Conservation (phyloP, 306 rosid species). For the Calophaca sinica region DNA sequence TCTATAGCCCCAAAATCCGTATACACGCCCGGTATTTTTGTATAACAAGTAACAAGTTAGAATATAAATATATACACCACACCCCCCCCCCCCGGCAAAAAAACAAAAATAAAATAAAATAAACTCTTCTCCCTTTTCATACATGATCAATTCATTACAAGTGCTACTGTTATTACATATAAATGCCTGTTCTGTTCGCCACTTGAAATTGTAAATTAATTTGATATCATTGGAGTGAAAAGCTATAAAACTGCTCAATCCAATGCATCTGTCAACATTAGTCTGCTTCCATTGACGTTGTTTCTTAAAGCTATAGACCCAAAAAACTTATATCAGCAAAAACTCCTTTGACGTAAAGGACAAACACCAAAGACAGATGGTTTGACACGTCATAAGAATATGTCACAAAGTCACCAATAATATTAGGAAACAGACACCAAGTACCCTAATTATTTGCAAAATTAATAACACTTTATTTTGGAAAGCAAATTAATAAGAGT, state of each 20-base stretch:
- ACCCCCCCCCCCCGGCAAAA: too few relatives aligned
- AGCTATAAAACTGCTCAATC: background rate
- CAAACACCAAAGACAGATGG: slow-evolving; percentile 3
- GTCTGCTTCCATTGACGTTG: slow-evolving; percentile 37
- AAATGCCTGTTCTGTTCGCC: too few relatives aligned
- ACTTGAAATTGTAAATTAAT: background rate
- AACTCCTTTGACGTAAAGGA: background rate
- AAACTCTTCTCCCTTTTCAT: too few relatives aligned
- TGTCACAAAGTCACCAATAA: background rate
- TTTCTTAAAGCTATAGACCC: slow-evolving; percentile 16
- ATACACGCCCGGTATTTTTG: too few relatives aligned
- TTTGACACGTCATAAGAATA: background rate
- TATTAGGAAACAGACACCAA: background rate
- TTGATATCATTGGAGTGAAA: slow-evolving; percentile 25
- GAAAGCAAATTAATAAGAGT: too few relatives aligned
- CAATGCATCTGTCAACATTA: slow-evolving; percentile 44
- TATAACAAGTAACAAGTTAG: too few relatives aligned
- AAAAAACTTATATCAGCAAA: slow-evolving; percentile 14
- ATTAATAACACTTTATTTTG: too few relatives aligned
- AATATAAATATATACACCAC: too few relatives aligned
- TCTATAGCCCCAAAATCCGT: too few relatives aligned
- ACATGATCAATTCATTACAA: too few relatives aligned
- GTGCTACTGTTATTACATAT: too few relatives aligned
- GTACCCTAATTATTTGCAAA: background rate
- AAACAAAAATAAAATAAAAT: too few relatives aligned